Percentiles rank a stretch among this genome's conserved stretches.
Evolutionary conservation across 176 grass and related monocot genomes (phyloP).

Genomic region (Neostapfia colusana): DNA sequence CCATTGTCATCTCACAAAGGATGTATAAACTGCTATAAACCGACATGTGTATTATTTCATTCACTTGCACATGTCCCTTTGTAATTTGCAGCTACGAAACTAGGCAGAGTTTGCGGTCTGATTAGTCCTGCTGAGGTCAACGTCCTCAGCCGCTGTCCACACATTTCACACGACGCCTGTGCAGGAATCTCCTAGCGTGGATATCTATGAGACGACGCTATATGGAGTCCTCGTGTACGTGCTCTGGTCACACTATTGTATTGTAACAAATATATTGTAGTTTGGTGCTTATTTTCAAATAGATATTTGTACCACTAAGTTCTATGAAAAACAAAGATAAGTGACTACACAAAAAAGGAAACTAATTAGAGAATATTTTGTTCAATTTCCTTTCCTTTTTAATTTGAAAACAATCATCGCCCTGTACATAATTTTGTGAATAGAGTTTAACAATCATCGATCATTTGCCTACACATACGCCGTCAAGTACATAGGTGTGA

Average conservation of each 20-base stretch:
- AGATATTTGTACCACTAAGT: not conserved
- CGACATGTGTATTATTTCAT: not conserved
- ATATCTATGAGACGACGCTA: not conserved
- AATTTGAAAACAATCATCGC: not conserved
- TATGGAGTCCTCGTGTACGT: not conserved
- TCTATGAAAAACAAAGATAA: not conserved
- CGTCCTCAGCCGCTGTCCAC: not conserved
- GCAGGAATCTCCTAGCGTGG: not conserved
- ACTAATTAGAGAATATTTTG: not conserved
- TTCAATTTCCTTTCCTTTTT: not conserved
- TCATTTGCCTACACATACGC: not conserved
- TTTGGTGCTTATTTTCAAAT: not conserved
- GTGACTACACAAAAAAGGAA: not conserved
- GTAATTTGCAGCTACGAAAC: too few relatives aligned
- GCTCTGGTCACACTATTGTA: not conserved
- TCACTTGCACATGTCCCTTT: too few relatives aligned
- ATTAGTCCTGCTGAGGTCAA: not conserved
- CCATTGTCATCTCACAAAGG: not conserved
- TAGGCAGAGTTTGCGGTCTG: not conserved
- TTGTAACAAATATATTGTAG: too few relatives aligned
- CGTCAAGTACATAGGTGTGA: not conserved
- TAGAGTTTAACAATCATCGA: too few relatives aligned
- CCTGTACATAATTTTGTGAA: not conserved
- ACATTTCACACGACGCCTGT: not conserved
- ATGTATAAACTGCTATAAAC: not conserved